Conservation (phyloP, 2,329 filamentous ascomycete species). For the Alternaria angustiovoidea region DNA sequence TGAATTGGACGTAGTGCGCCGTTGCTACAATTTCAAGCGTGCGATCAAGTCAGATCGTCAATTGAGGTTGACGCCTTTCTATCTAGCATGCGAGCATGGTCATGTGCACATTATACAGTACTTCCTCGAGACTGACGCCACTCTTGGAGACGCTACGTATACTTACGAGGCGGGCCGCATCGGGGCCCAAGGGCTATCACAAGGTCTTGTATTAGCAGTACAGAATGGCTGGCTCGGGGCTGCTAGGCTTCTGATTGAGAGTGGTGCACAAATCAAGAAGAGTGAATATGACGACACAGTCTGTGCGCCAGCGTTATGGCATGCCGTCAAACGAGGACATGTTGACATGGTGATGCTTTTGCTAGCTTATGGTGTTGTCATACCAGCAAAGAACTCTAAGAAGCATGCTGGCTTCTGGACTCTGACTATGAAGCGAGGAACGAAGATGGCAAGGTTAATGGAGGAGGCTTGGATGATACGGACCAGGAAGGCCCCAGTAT, state of each 20-base stretch:
- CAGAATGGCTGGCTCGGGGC: neutral
- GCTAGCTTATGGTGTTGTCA: neutral
- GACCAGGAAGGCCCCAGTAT: neutral
- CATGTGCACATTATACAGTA: neutral
- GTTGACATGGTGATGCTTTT: constrained; percentile 2
- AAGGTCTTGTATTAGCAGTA: neutral
- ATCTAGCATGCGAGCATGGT: neutral
- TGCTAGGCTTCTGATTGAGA: neutral
- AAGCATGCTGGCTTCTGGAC: neutral
- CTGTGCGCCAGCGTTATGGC: neutral
- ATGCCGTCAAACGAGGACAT: neutral
- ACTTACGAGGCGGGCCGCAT: neutral
- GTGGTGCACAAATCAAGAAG: neutral
- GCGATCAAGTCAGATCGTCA: neutral
- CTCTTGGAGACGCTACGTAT: neutral
- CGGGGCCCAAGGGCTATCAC: neutral
- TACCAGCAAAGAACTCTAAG: neutral
- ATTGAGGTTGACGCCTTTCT: neutral
- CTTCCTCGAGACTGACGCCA: neutral
- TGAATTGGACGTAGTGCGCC: neutral
- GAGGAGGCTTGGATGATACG: neutral
- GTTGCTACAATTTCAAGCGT: neutral
- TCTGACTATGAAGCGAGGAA: neutral
- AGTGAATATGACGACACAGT: too few species aligned
- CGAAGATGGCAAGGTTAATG: neutral